A percentile compares a stretch with the other conserved stretches of the same genome.
Evolutionary conservation across 139 green algal species (phyloP).

Genomic region (Tetradesmus lagerheimii): DNA sequence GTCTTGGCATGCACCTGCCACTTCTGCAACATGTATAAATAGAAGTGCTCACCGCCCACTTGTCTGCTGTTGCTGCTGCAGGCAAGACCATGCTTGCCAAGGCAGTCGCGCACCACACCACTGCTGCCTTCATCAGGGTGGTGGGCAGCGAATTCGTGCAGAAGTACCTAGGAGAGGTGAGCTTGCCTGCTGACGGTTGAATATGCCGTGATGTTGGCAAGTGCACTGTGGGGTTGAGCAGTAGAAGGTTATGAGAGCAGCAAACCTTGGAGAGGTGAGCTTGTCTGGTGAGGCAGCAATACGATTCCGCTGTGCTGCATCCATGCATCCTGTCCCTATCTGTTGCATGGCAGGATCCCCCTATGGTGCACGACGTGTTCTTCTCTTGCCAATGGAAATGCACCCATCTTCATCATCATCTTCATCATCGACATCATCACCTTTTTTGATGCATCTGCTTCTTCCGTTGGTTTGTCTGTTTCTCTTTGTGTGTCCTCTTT

Average conservation of each 20-base stretch:
- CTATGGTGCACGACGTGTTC: conserved; percentile 98
- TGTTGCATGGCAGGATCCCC: conserved; percentile 75
- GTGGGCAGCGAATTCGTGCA: conserved; percentile 99
- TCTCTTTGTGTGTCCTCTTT: background rate
- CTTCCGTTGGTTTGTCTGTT: background rate
- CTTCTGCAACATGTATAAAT: too few relatives aligned
- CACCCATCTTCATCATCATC: conserved; percentile 98
- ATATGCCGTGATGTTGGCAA: too few relatives aligned
- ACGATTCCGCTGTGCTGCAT: too few relatives aligned
- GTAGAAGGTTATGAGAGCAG: too few relatives aligned
- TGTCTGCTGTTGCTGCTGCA: conserved; percentile 41
- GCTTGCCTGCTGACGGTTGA: background rate
- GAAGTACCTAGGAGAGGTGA: conserved; percentile 98
- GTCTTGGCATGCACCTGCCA: too few relatives aligned
- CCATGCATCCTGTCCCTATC: too few relatives aligned
- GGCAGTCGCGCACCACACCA: conserved; percentile 98
- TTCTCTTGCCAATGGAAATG: conserved; percentile 97
- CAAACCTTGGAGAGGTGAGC: too few relatives aligned
- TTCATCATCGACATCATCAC: conserved; percentile 17
- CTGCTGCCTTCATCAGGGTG: conserved; percentile 97
- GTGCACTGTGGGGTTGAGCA: background rate
- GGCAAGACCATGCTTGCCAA: conserved; percentile 98
- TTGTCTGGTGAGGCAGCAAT: too few relatives aligned
- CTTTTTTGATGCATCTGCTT: background rate
- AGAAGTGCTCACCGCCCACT: too few relatives aligned